Evolutionary conservation across 78 protist species (phyloP), one percentile per base, ranked within the genome.

Genomic region (Dictyostelium intermedium): DNA sequence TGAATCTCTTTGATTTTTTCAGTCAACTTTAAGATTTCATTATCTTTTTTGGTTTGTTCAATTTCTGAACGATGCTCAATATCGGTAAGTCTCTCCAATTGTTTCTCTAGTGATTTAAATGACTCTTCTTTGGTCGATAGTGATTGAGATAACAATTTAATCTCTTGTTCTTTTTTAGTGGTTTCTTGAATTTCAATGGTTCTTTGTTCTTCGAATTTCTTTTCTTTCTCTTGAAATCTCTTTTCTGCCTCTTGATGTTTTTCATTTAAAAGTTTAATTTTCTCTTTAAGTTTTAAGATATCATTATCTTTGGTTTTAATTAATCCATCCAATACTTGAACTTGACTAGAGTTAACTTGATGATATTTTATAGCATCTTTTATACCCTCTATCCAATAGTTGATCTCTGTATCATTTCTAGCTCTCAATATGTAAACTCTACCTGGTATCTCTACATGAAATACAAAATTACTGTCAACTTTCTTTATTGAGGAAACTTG

Each of bases 381-480:
- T 18, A 89, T 83, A 80, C 94, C 94, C n/a, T 78, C 72, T 1
- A 80, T 89, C 94, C 94, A 89, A 50, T 89, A 89, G n/a, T 89
- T 60, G 16, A 89, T 72, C 10, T 78, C 81, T 20, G 56, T 30
- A 14, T 89, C 94, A 69, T 66, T 80, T 76, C 50, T 80, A 16
- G 74, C 94, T 25, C 73, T 43, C 8, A 89, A 34, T 14, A 69
- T 20, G 50, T 89, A 89, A 16, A 74, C 30, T 69, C 94, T 60
- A 20, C 61, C 56, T 16, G 86, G 94, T 30, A 80, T 41, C 16
- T 89, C 94, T 23, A 89, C 77, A 13, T 73, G 50, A 69, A 89
- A 89, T 18, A 20, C 35, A 70, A 18, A 80, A 35, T 66, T 78
- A 25, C 72, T 32, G 23, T 89, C 94, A 2, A 63, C n/a, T 32